Base-by-base conservation (phyloP, 2,329 filamentous ascomycete species). In the Ophiocordyceps robertsii region DNA sequence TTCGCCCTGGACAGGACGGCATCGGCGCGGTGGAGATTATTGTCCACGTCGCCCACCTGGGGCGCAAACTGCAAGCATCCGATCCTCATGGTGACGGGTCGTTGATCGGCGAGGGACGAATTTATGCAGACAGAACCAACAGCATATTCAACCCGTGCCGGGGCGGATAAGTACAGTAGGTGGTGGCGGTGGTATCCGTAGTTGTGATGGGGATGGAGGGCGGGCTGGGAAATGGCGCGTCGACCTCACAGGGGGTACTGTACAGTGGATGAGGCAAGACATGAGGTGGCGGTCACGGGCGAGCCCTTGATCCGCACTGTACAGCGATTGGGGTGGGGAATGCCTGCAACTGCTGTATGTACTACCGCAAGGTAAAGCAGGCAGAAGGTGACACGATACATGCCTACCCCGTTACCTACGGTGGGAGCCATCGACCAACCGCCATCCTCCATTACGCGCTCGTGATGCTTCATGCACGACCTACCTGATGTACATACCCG, bases 31-130 rank as follows among this genome's bases (percentile, higher is more conserved):
- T 72, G 73, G 38, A 89, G 67, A 50, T 90, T 90, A 47, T 82
- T 75, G 52, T 83, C 64, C 30, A 85, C 63, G 43, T 83, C 74
- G 41, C 81, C 84, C 37, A 89, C 70, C 53, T 78, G 69, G 12
- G 83, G 81, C 38, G 77, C 73, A 47, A 88, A 86, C 58, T 90
- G 82, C 11, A 87, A 63, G 45, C 79, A 83, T 0, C 68, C 82
- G 36, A 85, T 75, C 53, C 72, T 76, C 80, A 82, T 82, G n/a
- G 48, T 64, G 44, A 30, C 40, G 29, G 29, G 19, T 7, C 16
- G 16, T 37, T 21, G 35, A 35, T 9, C 14, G 33, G 6, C 17
- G n/a, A n/a, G n/a, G n/a, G n/a, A n/a, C n/a, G n/a, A n/a, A n/a
- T 14, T n/a, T 35, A 35, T 35, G 33, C 33, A 35, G 33, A 35